Evolutionary conservation across 306 rosid species (phyloP), one percentile per base, ranked within the genome.

Genomic region (Pyrus bretschneideri): DNA sequence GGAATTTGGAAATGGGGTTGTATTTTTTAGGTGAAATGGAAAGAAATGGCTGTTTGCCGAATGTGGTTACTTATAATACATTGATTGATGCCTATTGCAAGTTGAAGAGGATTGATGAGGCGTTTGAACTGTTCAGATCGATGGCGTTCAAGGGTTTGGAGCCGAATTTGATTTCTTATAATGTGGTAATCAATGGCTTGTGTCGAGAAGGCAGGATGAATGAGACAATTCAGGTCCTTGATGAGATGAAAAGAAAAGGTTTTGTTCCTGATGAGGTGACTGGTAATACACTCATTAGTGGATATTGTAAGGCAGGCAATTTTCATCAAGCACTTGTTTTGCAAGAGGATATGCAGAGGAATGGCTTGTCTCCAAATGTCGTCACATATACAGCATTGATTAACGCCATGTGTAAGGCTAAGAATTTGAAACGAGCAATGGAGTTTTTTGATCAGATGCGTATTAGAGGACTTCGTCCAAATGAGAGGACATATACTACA

Each of bases 351-450:
- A 94, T 92, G 98, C 73, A 83, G 71, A 72, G 83, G 80, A 89
- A 86, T 76, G 97, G 95, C 11, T 83, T 89, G 83, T 86, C 91
- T 54, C 96, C 96, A 0, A 88, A 92, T 66, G 98, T 92, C 72
- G 89, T 92, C 79, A 88, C 97, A 31, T 94, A 91, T 54, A 91
- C 97, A 15, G 85, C 98, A 6, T 79, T 94, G 86, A 91, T 92
- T 45, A 87, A 80, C 70, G 64, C 87, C 58, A 87, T 94, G 95
- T 94, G 97, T 42, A 95, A 92, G 91, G 90, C 86, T 38, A 86
- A 87, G 74, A 92, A 95, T 88, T 73, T 95, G 75, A 82, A 74
- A 58, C 85, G 98, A 1, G 97, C 93, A 0, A 58, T 90, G 80
- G 95, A 87, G 78, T 76, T 94, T 84, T 80, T 90, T 3, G 70